Conservation (phyloP, 73 alveolate genomes). For the Symbiodinium natans region DNA sequence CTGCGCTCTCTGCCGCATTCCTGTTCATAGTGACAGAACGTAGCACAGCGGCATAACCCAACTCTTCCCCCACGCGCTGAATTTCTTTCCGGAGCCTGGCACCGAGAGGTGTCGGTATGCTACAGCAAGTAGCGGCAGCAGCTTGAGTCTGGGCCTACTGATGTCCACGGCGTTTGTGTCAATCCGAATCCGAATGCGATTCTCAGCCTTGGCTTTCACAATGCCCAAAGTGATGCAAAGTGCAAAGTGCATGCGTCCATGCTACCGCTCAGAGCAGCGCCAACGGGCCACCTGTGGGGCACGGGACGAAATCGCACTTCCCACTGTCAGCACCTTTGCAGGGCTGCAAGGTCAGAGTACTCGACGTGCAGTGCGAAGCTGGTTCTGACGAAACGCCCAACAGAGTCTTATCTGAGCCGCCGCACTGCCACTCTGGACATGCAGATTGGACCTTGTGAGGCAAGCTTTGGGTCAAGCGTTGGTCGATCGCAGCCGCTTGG, state of each 20-base stretch:
- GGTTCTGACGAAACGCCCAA: not conserved
- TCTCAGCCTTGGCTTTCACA: slow-evolving; percentile 45
- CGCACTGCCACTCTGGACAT: slow-evolving; percentile 60
- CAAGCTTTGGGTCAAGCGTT: too few species aligned
- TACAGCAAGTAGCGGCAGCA: too few species aligned
- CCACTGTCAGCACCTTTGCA: slow-evolving; percentile 78
- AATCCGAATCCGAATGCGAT: slow-evolving; percentile 73
- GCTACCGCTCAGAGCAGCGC: not conserved
- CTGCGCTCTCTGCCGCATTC: too few species aligned
- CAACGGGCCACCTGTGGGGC: slow-evolving; percentile 90
- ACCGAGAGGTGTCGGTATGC: not conserved
- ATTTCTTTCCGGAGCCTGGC: slow-evolving; percentile 79
- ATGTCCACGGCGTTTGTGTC: slow-evolving; percentile 59
- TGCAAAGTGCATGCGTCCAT: not conserved
- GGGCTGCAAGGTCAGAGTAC: not conserved
- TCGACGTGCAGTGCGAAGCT: too few species aligned
- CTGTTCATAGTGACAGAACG: too few species aligned
- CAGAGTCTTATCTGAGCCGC: not conserved
- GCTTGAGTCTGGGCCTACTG: not conserved
- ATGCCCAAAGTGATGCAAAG: not conserved
- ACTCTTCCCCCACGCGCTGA: slow-evolving; percentile 64
- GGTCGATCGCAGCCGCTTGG: too few species aligned
- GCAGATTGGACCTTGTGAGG: slow-evolving; percentile 62
- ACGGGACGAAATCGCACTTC: slow-evolving; percentile 76
- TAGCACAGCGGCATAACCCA: slow-evolving; percentile 27